A percentile compares a stretch with the other conserved stretches of the same genome.
Conservation (phyloP, 2,329 filamentous ascomycete species). For the Alternaria conjuncta region DNA sequence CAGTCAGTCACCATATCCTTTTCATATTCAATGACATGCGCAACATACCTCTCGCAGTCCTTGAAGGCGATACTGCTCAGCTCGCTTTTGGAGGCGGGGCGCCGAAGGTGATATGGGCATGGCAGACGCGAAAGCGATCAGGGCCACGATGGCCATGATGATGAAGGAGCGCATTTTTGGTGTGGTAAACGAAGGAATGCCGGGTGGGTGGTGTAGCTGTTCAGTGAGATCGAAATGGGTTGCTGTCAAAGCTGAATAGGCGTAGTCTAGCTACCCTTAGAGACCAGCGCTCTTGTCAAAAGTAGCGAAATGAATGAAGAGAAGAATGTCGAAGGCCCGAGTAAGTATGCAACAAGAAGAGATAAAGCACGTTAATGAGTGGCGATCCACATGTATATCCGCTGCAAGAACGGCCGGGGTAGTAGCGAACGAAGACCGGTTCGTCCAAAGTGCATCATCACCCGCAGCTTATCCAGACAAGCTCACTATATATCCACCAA, state of each 20-base stretch:
- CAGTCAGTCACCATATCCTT: conserved; percentile 13
- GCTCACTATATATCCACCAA: conserved; percentile 28
- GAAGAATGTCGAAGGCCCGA: conserved; percentile 1
- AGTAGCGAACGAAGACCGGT: conserved; percentile 19
- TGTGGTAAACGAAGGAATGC: not conserved
- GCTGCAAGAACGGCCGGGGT: conserved; percentile 18
- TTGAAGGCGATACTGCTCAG: conserved; percentile 42
- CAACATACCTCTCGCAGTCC: conserved; percentile 42
- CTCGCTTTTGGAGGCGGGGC: conserved; percentile 39
- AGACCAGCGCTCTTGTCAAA: conserved; percentile 26
- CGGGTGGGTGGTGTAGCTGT: not conserved
- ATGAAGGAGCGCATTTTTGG: conserved; percentile 36
- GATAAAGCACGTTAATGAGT: conserved; percentile 14
- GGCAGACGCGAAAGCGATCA: conserved; percentile 32
- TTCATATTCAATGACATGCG: not conserved
- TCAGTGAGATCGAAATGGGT: not conserved
- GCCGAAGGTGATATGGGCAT: conserved; percentile 46
- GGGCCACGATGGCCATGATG: conserved; percentile 32
- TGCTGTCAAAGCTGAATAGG: conserved; percentile 12
- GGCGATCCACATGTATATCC: conserved; percentile 12
- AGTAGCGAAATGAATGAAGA: conserved; percentile 14
- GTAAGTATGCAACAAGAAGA: conserved; percentile 12
- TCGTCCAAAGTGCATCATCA: conserved; percentile 13
- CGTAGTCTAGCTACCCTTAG: conserved; percentile 2
- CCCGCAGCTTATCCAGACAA: conserved; percentile 15